Percentiles rank a stretch among this genome's conserved stretches.
Evolutionary conservation across 306 rosid genomes (phyloP).

Genomic region (Biancaea sappan): DNA sequence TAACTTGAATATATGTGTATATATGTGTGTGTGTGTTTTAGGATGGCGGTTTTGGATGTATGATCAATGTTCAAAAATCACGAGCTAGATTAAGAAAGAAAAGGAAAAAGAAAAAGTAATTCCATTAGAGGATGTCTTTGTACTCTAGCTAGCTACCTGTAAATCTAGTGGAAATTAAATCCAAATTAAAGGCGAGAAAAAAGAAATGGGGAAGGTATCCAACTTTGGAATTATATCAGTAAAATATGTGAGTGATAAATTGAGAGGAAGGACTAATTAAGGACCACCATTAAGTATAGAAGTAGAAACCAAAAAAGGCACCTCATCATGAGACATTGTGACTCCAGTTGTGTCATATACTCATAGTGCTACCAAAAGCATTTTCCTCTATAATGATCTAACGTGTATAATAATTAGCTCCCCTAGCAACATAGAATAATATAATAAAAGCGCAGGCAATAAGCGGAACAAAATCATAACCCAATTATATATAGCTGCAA

Average conservation of each 20-base stretch:
- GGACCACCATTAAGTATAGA: conserved; percentile 42
- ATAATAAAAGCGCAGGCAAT: too few relatives aligned
- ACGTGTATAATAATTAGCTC: background rate
- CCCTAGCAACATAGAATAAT: conserved; percentile 2
- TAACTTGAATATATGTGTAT: too few relatives aligned
- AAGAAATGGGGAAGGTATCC: background rate
- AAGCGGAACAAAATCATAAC: background rate
- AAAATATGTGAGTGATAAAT: background rate
- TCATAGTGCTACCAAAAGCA: background rate
- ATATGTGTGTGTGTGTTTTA: background rate
- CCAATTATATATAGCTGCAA: background rate
- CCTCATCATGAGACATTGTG: conserved; percentile 1
- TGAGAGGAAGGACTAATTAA: conserved; percentile 25
- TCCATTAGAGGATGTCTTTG: background rate
- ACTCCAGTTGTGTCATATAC: background rate
- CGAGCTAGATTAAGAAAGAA: background rate
- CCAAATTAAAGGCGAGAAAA: background rate
- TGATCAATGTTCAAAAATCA: background rate
- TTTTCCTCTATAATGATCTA: background rate
- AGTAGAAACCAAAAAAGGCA: conserved; percentile 6
- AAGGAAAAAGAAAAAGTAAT: background rate
- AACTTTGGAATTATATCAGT: background rate
- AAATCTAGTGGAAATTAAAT: conserved; percentile 1
- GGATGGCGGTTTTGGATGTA: background rate
- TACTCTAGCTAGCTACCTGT: background rate